phyloP scores from a whole-genome alignment of 2,329 filamentous ascomycete species.

The Venturia nashicola region DNA sequence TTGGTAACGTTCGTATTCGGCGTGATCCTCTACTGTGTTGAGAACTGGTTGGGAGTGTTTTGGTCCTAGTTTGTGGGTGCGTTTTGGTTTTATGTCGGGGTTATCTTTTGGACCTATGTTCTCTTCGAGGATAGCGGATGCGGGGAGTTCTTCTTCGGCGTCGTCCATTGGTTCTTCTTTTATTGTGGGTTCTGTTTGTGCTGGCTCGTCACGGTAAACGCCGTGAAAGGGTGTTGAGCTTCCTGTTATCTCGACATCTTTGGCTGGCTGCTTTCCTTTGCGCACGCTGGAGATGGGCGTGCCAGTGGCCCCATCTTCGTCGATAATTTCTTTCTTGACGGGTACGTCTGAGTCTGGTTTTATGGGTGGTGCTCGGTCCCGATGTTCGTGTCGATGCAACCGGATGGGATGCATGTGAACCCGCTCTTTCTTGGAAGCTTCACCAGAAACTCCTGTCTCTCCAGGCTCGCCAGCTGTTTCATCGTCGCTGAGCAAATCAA shows the following conservation, averaged over 20 bases:
- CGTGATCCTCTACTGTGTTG: slow-evolving; percentile 40
- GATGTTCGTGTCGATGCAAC: slow-evolving; percentile 35
- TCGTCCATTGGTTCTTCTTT: slow-evolving; percentile 44
- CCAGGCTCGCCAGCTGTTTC: slow-evolving; percentile 15
- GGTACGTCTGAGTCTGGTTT: background rate
- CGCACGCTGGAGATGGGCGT: slow-evolving; percentile 14
- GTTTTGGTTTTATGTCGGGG: background rate
- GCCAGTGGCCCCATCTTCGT: slow-evolving; percentile 9
- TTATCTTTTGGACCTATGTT: slow-evolving; percentile 10
- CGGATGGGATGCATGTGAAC: slow-evolving; percentile 36
- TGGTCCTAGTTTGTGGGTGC: slow-evolving; percentile 18
- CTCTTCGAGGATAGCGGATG: slow-evolving; percentile 16
- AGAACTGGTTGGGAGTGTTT: slow-evolving; percentile 20
- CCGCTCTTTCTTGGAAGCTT: background rate
- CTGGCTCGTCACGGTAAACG: slow-evolving; percentile 27
- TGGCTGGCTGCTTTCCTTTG: slow-evolving; percentile 19
- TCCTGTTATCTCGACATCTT: slow-evolving; percentile 31
- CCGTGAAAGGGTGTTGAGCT: slow-evolving; percentile 30
- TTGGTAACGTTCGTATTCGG: slow-evolving; percentile 36
- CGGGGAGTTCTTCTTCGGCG: slow-evolving; percentile 20
- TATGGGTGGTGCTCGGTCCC: slow-evolving; percentile 2
- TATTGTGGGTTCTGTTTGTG: slow-evolving; percentile 20
- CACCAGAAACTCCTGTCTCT: background rate
- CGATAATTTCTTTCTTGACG: background rate
- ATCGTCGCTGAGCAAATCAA: slow-evolving; percentile 43